Base-by-base conservation (phyloP, 257 asterid species). In the Phtheirospermum japonicum region DNA sequence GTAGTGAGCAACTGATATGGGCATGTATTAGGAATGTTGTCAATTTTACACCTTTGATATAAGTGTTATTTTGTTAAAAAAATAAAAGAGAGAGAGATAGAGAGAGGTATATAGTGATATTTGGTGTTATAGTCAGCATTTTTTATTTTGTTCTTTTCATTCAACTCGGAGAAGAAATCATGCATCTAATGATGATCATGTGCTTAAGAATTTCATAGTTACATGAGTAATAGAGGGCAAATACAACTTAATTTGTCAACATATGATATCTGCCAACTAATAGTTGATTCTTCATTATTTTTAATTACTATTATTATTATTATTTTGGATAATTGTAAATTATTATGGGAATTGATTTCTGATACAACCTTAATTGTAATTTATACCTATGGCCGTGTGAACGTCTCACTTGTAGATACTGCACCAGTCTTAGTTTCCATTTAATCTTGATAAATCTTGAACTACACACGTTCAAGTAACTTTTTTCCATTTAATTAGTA, bases 11-110 rank as follows among this genome's bases (percentile, higher is more conserved):
- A 23, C 2, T 23, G 28, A 23, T 23, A 23, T 23, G 28, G 28
- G 28, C 28, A 23, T 71, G 71, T 61, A 46, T 52, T 40, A 64
- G 76, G 73, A 61, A 71, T 65, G 32, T 26, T 60, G 48, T 71
- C 67, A 40, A 57, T 39, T 69, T 67, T 58, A 45, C 71, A 77
- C 77, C 71, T 52, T 48, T n/a, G 70, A 23, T 19, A 59, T 33
- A 51, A 32, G 7, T n/a, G 4, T 32, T 32, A 4, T 32, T 4
- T 32, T 32, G 1, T 32, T 32, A n/a, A n/a, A n/a, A n/a, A n/a
- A n/a, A n/a, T n/a, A n/a, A n/a, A n/a, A n/a, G n/a, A n/a, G n/a
- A n/a, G n/a, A n/a, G n/a, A n/a, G n/a, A n/a, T n/a, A n/a, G n/a
- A n/a, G n/a, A 43, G 26, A 23, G 28, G 28, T 23, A 23, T 10